Evolutionary conservation across 2,329 filamentous ascomycete genomes (phyloP), one percentile per base, ranked within the genome.

Genomic region (Epichloe amarillans): DNA sequence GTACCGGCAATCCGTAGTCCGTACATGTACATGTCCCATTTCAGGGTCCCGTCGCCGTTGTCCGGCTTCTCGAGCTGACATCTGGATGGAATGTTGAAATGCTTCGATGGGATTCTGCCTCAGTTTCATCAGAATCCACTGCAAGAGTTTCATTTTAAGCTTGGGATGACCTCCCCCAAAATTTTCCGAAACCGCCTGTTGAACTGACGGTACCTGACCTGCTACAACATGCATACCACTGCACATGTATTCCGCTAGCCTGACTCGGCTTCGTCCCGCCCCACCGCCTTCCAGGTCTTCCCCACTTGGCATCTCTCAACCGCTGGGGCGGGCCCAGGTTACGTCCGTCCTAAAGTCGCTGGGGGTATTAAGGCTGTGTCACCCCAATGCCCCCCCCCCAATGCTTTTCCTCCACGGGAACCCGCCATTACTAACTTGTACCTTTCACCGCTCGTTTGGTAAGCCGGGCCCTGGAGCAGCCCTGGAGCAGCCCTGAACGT

Each of bases 351-450:
- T 5, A 5, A 41, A n/a, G 47, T 41, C 42, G 45, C 45, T 53
- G 52, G 50, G 51, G 51, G 38, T n/a, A n/a, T n/a, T 14, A 19
- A 38, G 47, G 49, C 49, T 49, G 52, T 53, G 44, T 54, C 47
- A 50, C 54, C 54, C 56, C 55, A 57, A 57, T 51, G 52, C 42
- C 54, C 56, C 56, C 55, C 42, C 54, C 56, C 56, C 55, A 57
- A 57, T 51, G 52, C 42, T 55, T 56, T 56, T 54, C 36, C 30
- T 49, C 23, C 17, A n/a, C 41, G 21, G 11, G 5, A 26, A 11
- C 40, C 42, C 40, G 19, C 45, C 30, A 23, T 23, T 30, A 7
- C 21, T 3, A 23, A 23, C 21, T 14, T n/a, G 0, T 30, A 8
- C 21, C 26, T 10, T 30, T 30, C 26, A 30, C 26, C 10, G 26